Evolutionary conservation across 148 eudicot species (phyloP), one percentile per base, ranked within the genome.

Genomic region (Amaranthus hypochondriacus): DNA sequence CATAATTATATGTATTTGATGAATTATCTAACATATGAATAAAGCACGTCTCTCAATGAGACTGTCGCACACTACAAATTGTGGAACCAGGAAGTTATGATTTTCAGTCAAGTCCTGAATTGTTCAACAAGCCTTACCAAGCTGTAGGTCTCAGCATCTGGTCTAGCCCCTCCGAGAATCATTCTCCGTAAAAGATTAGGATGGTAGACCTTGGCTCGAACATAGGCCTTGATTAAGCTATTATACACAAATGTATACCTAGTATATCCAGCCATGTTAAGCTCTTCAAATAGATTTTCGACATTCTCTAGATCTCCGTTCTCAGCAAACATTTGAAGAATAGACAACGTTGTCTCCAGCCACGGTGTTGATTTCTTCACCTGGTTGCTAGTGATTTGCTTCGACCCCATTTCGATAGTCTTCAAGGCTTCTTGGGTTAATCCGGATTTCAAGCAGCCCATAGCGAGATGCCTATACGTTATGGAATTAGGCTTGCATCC

Each of bases 141-240:
- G 80, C 94, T 89, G 66, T 96, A 96, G 13, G 96, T 92, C 84
- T 90, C 97, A 39, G 94, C 79, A 86, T 92, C 99, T 28, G 97
- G 99, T 83, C 91, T 85, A 55, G 92, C 83, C 76, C 99, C 99
- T 68, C 92, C 97, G 47, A 96, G 88, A 81, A 96, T 92, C 94
- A 96, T 90, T 77, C 97, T 83, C 75, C 81, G 83, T 48, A 96
- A 76, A 72, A 96, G 90, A 82, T 96, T 82, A 48, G 99, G 94
- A 76, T 89, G 85, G 73, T 87, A 86, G 12, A 85, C 49, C 78
- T 90, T 92, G 54, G 94, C 96, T 78, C 89, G 93, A 66, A 89
- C 94, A 84, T 96, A 89, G 73, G 92, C 92, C 84, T 92, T 90
- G 6, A 96, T 84, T 83, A 96, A 84, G 18, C 85, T 68, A 80